Percentiles rank a stretch among this genome's conserved stretches.
phyloP scores from a whole-genome alignment of 2,329 filamentous ascomycete species.

The Colletotrichum sp. region DNA sequence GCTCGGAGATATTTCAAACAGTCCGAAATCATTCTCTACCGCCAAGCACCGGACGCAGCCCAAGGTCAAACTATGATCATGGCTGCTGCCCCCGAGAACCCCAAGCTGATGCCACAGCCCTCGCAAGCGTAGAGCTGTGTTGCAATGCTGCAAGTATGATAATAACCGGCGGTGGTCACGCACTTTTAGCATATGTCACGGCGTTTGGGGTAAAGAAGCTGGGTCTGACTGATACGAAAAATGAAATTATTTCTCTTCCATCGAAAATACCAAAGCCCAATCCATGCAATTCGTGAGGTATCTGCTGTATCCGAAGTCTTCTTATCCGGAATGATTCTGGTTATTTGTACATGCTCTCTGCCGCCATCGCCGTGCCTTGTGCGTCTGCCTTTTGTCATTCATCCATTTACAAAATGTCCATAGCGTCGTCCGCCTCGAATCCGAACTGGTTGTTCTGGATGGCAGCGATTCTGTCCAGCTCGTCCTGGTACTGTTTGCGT shows the following conservation, averaged over 20 bases:
- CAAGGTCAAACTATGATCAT: constrained; percentile 42
- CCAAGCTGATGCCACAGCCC: constrained; percentile 44
- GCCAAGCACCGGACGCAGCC: constrained; percentile 71
- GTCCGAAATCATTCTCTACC: constrained; percentile 95
- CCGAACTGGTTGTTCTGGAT: constrained; percentile 91
- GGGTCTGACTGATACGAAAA: constrained; percentile 25
- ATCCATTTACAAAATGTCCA: constrained; percentile 51
- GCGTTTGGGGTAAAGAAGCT: constrained; percentile 37
- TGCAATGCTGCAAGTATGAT: constrained; percentile 4
- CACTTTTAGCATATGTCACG: constrained; percentile 44
- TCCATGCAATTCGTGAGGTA: constrained; percentile 25
- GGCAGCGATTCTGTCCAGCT: constrained; percentile 86
- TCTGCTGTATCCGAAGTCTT: constrained; percentile 1
- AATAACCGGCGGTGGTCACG: not conserved
- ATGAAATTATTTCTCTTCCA: constrained; percentile 21
- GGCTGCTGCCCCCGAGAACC: constrained; percentile 50
- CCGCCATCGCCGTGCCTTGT: constrained; percentile 3
- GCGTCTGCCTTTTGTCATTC: not conserved
- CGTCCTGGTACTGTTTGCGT: constrained; percentile 85
- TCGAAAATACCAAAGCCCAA: constrained; percentile 23
- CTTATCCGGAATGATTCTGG: constrained; percentile 3
- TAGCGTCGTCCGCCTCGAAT: constrained; percentile 61
- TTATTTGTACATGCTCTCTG: constrained; percentile 20
- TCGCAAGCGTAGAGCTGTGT: constrained; percentile 17
- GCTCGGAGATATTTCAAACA: constrained; percentile 98